Percentiles rank a stretch among this genome's conserved stretches.
These are phyloP conservation scores for Gastrodia elata DNA, from an alignment of 106 monocot species.

Conservation along the genomic window DNA sequence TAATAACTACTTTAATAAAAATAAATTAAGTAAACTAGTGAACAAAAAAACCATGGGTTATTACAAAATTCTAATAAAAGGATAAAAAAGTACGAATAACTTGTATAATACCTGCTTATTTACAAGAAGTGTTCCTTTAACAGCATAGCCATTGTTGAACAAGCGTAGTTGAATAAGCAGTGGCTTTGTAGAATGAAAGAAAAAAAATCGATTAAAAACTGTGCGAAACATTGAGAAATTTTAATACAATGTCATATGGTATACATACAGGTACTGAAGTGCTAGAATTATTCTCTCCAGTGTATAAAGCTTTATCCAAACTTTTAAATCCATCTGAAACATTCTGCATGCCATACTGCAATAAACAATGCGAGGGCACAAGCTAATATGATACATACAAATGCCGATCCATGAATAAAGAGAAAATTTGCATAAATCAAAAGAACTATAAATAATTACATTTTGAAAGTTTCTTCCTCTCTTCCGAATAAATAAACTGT, in stretches of 20 bases:
- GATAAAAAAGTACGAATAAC: too few relatives aligned
- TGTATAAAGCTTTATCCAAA: conserved; percentile 7
- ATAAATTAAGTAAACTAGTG: too few relatives aligned
- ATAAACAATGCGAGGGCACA: background rate
- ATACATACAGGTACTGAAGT: conserved; percentile 20
- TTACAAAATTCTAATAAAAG: too few relatives aligned
- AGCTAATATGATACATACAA: too few relatives aligned
- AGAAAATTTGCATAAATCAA: too few relatives aligned
- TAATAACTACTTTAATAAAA: too few relatives aligned
- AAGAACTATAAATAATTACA: too few relatives aligned
- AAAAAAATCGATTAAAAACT: background rate
- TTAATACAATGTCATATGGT: background rate
- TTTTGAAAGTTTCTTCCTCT: too few relatives aligned
- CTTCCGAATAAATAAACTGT: background rate
- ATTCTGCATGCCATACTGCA: conserved; percentile 13
- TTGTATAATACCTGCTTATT: conserved; percentile 38
- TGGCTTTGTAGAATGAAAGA: conserved; percentile 30
- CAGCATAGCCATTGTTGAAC: conserved; percentile 65
- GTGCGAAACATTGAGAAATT: background rate
- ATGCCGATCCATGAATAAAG: too few relatives aligned
- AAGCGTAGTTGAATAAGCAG: conserved; percentile 61
- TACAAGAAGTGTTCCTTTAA: conserved; percentile 64
- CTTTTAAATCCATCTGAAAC: conserved; percentile 10
- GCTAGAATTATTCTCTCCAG: background rate
- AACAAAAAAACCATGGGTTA: too few relatives aligned